Base-by-base conservation (phyloP, 768 basidiomycete genomes). In the Podaxis sp. region DNA sequence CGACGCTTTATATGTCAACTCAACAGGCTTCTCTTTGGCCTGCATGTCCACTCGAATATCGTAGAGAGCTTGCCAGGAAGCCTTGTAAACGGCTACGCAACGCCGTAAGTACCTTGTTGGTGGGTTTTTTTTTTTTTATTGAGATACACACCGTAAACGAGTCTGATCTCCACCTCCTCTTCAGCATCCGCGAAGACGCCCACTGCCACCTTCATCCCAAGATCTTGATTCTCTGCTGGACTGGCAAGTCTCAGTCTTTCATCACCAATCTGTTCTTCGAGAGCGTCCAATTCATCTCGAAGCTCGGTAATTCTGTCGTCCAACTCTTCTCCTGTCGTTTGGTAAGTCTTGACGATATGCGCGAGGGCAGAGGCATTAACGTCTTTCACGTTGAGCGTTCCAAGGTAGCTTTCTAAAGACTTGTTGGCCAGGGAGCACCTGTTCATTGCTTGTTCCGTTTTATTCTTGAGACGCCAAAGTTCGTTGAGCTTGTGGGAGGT, bases 1-100 rank as follows among this genome's bases (percentile, higher is more conserved):
- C 2, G 68, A 66, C 0, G 73, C 78, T 62, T 79, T 79, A 66
- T 80, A 80, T 3, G 72, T 70, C 23, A 80, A 56, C 1, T 63
- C 70, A 0, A 81, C 67, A 1, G 76, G 75, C 13, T 69, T 71
- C 21, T 77, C 74, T 57, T 76, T 72, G 3, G 69, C 63, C n/a
- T 77, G 67, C 73, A 78, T 74, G 60, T 78, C 69, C 3, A 78
- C 77, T 5, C 77, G 73, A 10, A 80, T 73, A 57, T 80, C 79
- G 50, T 79, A 80, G 3, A 65, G 65, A 0, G 77, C 75, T 25
- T 58, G 66, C 77, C 80, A 80, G 13, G 65, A 72, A 0, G 77
- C 77, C 14, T 62, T 66, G 4, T 57, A 52, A 0, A 79, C 77
- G 25, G 73, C 79, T 81, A 47, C 4, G 55, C 16, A 13, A 28